Evolutionary conservation across 306 rosid species (phyloP), one percentile per base, ranked within the genome.

Genomic region (Malus asiatica): DNA sequence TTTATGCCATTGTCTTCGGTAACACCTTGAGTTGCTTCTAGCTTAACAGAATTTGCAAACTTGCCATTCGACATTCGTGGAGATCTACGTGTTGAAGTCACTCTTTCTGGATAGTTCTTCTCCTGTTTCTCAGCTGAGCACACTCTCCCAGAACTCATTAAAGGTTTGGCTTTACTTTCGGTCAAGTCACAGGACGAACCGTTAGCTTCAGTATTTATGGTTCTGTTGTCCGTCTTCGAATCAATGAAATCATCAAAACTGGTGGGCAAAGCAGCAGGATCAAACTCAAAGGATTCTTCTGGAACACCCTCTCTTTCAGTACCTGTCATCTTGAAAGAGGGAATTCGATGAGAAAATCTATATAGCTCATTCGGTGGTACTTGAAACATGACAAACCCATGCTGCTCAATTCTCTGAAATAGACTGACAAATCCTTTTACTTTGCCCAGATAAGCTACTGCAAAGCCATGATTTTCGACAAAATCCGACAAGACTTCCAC

Each of bases 371-470:
- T 78, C 42, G 91, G 85, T 42, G 80, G 88, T 29, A 95, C 78
- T 78, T 53, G 83, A 82, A 89, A 84, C 22, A 46, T 15, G 71
- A 73, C 15, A 74, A 44, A 20, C 71, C 80, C 88, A 60, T 76
- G 76, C 72, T 83, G 83, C 77, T 76, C 76, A n/a, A 79, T 76
- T 76, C 44, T 83, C 82, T 81, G 87, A 84, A 92, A 92, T 79
- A 95, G 81, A 77, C 98, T 80, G 66, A 88, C 92, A 90, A 95
- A 95, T 52, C 97, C 97, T 62, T 84, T 84, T 68, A 95, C 80
- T 81, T 88, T 90, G 73, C 84, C 84, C 33, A 95, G 84, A 84
- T 85, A 92, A n/a, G 83, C 76, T 73, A 92, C 96, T 45, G 51
- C 22, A 74, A 89, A 70, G 51, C 98, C 98, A 72, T 45, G 32